phyloP scores from a whole-genome alignment of 768 basidiomycete genomes.

The Dacryopinax spathularia region DNA sequence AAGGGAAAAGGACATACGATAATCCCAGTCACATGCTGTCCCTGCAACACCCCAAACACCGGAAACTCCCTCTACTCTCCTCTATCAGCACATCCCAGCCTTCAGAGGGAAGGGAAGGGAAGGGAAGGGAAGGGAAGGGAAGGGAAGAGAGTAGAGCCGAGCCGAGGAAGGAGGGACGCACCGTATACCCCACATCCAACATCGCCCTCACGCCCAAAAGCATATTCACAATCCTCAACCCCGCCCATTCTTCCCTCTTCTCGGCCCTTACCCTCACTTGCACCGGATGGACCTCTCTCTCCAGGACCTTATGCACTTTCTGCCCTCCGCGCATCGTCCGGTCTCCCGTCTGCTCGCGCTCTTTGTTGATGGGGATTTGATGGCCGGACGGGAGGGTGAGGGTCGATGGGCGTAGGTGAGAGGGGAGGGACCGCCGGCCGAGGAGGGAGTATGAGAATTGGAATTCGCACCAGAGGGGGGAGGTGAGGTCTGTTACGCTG shows the following conservation, averaged over 20 bases:
- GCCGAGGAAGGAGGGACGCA: not conserved
- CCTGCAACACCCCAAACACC: not conserved
- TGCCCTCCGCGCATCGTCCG: not conserved
- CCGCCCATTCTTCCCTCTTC: not conserved
- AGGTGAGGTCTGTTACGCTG: not conserved
- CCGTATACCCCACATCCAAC: not conserved
- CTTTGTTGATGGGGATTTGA: not conserved
- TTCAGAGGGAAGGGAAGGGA: too few species aligned
- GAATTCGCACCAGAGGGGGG: not conserved
- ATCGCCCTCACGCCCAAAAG: not conserved
- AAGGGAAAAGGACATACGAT: not conserved
- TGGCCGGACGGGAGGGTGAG: not conserved
- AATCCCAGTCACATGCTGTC: not conserved
- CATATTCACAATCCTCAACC: not conserved
- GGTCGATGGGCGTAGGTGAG: not conserved
- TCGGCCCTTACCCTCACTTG: not conserved
- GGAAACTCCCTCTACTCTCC: not conserved
- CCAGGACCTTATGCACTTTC: not conserved
- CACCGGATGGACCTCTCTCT: not conserved
- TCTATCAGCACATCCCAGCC: too few species aligned
- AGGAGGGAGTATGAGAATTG: not conserved
- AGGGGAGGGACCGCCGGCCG: not conserved
- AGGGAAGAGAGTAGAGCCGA: not conserved
- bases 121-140: not conserved
- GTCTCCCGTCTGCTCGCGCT: not conserved